phyloP scores from a whole-genome alignment of 164 flowering plant species.

The Nymphaea colorata region DNA sequence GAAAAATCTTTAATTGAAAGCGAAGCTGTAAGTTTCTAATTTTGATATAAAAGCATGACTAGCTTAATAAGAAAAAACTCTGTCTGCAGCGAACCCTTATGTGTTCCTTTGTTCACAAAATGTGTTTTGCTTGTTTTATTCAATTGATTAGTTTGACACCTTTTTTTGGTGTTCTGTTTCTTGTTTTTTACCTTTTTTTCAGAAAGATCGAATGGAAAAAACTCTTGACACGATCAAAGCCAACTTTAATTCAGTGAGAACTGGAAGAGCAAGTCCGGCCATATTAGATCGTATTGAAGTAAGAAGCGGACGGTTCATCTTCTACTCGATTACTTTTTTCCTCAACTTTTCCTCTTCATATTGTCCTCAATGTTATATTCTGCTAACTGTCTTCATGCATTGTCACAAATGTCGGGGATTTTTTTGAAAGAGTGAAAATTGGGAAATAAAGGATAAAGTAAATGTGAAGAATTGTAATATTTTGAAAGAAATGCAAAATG shows the following conservation, averaged over 20 bases:
- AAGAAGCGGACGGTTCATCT: not conserved
- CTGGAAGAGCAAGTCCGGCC: constrained; percentile 79
- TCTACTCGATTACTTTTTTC: not conserved
- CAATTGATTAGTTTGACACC: not conserved
- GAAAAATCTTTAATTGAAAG: constrained; percentile 68
- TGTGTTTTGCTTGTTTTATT: not conserved
- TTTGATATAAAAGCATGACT: not conserved
- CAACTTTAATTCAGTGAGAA: constrained; percentile 74
- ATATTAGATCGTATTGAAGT: constrained; percentile 92
- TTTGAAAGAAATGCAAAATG: too few relatives aligned
- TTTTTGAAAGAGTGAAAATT: too few relatives aligned
- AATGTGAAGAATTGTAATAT: too few relatives aligned
- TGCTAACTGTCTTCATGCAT: too few relatives aligned
- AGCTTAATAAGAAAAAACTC: not conserved
- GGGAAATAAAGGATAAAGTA: too few relatives aligned
- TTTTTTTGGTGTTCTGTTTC: not conserved
- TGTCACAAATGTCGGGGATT: too few relatives aligned
- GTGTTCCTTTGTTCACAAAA: not conserved
- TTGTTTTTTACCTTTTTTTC: constrained; percentile 1
- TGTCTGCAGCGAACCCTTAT: not conserved
- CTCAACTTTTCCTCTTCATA: too few relatives aligned
- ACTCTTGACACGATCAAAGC: constrained; percentile 53
- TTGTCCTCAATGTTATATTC: too few relatives aligned
- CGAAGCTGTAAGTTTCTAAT: constrained; percentile 59
- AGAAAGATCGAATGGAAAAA: constrained; percentile 92